Evolutionary conservation across 192 early-diverging fungal species (phyloP).

Genomic region (Linnemannia zychae): DNA sequence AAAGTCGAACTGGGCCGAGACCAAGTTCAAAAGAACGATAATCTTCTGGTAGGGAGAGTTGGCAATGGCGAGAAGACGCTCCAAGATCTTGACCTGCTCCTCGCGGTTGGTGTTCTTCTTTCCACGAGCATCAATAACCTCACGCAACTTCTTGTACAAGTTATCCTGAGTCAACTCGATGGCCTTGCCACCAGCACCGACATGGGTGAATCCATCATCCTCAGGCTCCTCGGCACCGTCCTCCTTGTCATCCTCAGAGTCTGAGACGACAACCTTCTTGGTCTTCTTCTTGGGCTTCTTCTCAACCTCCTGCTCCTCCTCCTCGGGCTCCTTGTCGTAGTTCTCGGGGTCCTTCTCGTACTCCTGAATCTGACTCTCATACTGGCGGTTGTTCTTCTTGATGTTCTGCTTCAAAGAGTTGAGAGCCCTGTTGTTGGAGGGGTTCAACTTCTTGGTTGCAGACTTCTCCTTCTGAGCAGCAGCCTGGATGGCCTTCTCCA

Average conservation of each 20-base stretch:
- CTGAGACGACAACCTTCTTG: constrained; percentile 59
- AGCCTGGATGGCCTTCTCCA: constrained; percentile 85
- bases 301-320: constrained; percentile 29
- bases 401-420: constrained; percentile 95
- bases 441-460: constrained; percentile 87
- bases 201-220: constrained; percentile 78
- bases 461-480: constrained; percentile 75
- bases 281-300: constrained; percentile 28
- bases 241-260: constrained; percentile 64
- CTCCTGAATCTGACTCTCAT: constrained; percentile 77
- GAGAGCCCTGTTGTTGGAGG: constrained; percentile 82
- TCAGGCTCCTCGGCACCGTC: constrained; percentile 65
- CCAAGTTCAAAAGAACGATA: constrained; percentile 86
- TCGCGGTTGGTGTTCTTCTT: constrained; percentile 95
- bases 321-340: constrained; percentile 18
- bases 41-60: constrained; percentile 83
- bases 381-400: constrained; percentile 88
- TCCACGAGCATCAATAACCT: constrained; percentile 87
- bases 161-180: constrained; percentile 77
- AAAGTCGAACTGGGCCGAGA: constrained; percentile 92
- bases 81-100: constrained; percentile 78
- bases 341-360: constrained; percentile 66
- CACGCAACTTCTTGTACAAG: constrained; percentile 86
- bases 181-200: constrained; percentile 77
- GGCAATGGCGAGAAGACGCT: constrained; percentile 72